phyloP scores from a whole-genome alignment of 2,329 filamentous ascomycete genomes.

The Diaporthe sp. region DNA sequence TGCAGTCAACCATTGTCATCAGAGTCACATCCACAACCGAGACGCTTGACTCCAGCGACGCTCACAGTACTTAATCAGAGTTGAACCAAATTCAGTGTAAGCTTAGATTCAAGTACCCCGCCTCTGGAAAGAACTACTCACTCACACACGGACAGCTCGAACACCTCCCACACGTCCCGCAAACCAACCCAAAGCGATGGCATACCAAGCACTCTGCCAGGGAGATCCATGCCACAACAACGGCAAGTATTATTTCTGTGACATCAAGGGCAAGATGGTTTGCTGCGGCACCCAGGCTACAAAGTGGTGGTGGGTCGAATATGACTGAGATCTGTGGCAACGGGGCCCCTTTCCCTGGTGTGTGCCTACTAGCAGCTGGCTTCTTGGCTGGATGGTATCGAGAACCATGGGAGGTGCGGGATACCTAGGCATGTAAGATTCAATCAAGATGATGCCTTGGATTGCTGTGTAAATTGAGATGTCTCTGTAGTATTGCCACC shows the following conservation, averaged over 20 bases:
- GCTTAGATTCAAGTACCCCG: neutral
- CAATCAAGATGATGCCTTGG: neutral
- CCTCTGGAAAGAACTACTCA: neutral
- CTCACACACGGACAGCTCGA: neutral
- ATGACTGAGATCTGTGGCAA: neutral
- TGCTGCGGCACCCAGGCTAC: neutral
- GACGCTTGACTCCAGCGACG: neutral
- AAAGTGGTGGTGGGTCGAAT: neutral
- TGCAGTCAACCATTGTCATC: neutral
- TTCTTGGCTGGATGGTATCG: neutral
- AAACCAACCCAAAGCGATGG: neutral
- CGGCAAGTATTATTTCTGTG: neutral
- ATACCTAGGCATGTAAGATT: neutral
- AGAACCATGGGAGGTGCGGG: neutral
- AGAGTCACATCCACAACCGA: neutral
- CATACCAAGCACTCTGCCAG: neutral
- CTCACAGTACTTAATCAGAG: neutral
- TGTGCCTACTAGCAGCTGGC: neutral
- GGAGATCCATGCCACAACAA: neutral
- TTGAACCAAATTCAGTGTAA: no score
- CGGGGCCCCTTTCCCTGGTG: neutral
- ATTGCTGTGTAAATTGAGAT: no score
- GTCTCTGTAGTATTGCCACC: no score
- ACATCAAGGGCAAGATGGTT: conserved; percentile 7
- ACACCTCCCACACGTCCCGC: neutral